Conservation (phyloP, 768 basidiomycete species). For the Tricholoma furcatifolium region DNA sequence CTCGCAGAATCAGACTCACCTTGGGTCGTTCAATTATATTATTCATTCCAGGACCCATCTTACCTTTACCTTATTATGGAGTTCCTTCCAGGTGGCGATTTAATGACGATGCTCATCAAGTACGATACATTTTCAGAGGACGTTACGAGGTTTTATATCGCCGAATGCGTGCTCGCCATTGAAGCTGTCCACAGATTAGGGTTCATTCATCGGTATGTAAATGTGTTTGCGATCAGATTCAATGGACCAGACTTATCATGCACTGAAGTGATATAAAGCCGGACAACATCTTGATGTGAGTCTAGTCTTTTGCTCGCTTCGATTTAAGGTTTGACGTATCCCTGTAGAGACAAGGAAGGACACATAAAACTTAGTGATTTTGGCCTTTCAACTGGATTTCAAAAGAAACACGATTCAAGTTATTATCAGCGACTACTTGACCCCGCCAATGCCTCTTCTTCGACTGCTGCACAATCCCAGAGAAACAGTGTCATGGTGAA, state of each 20-base stretch:
- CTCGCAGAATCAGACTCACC: conserved; percentile 92
- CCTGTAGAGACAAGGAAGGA: conserved; percentile 77
- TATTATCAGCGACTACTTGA: conserved; percentile 93
- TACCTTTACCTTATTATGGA: conserved; percentile 99
- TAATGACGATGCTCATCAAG: conserved; percentile 99
- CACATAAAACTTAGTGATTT: conserved; percentile 99
- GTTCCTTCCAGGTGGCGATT: conserved; percentile 95
- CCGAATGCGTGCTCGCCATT: conserved; percentile 97
- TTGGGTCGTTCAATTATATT: conserved; percentile 97
- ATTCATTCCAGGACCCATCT: conserved; percentile 95
- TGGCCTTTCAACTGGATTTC: conserved; percentile 98
- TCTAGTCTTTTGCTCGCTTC: conserved; percentile 34
- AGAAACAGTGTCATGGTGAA: conserved; percentile 98
- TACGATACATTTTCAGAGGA: conserved; percentile 99
- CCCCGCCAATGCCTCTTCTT: conserved; percentile 48
- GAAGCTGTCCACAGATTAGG: conserved; percentile 97
- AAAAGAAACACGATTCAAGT: conserved; percentile 94
- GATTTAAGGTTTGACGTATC: not conserved
- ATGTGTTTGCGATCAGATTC: not conserved
- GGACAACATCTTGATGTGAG: conserved; percentile 77
- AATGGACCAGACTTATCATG: conserved; percentile 2
- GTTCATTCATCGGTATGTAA: conserved; percentile 88
- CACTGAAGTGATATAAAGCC: conserved; percentile 91
- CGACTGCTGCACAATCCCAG: conserved; percentile 44
- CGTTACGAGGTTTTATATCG: conserved; percentile 97